Base-by-base conservation (phyloP, 2,329 filamentous ascomycete species). In the Aaosphaeria pasadenensis region DNA sequence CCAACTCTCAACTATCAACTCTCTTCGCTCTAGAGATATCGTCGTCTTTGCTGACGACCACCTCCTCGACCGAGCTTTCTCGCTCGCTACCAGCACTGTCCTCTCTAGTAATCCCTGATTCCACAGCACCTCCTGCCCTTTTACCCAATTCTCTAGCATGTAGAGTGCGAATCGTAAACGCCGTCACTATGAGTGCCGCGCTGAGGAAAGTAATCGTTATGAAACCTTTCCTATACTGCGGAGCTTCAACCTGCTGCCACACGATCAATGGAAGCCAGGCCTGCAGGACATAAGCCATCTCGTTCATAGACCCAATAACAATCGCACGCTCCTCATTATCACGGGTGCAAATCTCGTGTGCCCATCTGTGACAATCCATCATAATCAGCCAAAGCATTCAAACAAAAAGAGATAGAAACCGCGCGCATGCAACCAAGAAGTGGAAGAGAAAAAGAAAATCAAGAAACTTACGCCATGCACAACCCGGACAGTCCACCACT, bases 201-300 rank as follows among this genome's bases (percentile, higher is more conserved):
- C 57, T 62, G 41, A 64, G 45, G 28, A 44, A 59, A 6, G 53
- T 50, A 1, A 60, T 49, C 0, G 82, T 84, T 7, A 81, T 74
- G 44, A 78, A 86, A 0, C 84, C 84, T 56, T 85, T 86, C 1
- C 69, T 71, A 47, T 86, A 87, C 39, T 70, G 54, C 0, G 84
- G 84, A 0, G 78, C 80, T 48, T 86, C 82, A 0, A 83, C 74
- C 59, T 84, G 81, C 67, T 83, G 79, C 84, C 84, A 87, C 7
- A 86, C 76, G 6, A 86, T 61, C 31, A 86, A 74, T 5, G 86
- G 86, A 39, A 89, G 63, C 85, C 85, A 88, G 0, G 84, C 82
- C 59, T 88, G 84, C 39, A 89, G 67, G 1, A 87, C 83, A 50
- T 87, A 87, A 0, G 84, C 84, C 71, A 88, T 78, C 60, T 85